These are phyloP conservation scores for Chaetomium fimeti DNA, from an alignment of 495 filamentous ascomycete species.

Conservation along the genomic window DNA sequence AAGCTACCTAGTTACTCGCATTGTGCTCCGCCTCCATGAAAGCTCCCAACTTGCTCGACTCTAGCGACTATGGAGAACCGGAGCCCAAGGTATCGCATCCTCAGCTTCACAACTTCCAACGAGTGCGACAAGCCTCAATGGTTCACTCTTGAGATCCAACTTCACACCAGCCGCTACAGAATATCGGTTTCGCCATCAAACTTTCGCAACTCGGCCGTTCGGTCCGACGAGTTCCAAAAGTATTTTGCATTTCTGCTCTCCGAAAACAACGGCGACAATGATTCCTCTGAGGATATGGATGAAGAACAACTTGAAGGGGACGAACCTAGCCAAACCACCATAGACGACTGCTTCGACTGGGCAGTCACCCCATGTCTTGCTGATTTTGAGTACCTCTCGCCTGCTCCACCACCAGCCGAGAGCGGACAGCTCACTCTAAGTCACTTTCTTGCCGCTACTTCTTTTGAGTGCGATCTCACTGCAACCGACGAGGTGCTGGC, in stretches of 20 bases:
- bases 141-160: conserved; percentile 6
- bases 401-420: conserved; percentile 1
- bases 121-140: not conserved
- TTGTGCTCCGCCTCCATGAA: too few relatives aligned
- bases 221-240: conserved; percentile 5
- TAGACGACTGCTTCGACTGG: conserved; percentile 12
- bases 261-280: not conserved
- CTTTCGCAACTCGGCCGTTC: conserved; percentile 2
- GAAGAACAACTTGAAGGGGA: not conserved
- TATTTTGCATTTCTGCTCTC: conserved; percentile 3
- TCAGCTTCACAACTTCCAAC: conserved; percentile 15
- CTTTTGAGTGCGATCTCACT: conserved; percentile 10
- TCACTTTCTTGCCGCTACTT: not conserved
- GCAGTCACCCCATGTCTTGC: conserved; percentile 9
- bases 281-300: not conserved
- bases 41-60: too few relatives aligned
- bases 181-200: conserved; percentile 1
- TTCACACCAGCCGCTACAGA: not conserved
- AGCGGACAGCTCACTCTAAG: conserved; percentile 1
- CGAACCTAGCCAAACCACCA: too few relatives aligned
- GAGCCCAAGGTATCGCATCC: not conserved
- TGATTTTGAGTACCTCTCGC: conserved; percentile 7
- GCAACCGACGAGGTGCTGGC: conserved; percentile 7
- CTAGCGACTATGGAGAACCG: not conserved
- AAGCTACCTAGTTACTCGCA: too few relatives aligned